phyloP scores from a whole-genome alignment of 768 basidiomycete species.

The Amanita inopinata region DNA sequence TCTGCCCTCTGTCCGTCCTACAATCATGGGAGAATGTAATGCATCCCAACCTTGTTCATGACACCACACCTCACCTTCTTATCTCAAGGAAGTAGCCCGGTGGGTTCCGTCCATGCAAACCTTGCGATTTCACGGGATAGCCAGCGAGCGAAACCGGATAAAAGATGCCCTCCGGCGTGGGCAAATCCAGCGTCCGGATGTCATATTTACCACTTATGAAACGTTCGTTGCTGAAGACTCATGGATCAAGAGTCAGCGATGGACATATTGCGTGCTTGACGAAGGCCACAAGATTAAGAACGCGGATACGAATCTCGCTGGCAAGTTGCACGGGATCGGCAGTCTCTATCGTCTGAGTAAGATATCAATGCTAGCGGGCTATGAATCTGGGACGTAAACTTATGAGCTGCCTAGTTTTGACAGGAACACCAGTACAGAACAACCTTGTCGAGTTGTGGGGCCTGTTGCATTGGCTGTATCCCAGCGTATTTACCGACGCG shows the following conservation, averaged over 20 bases:
- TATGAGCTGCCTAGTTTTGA: conserved; percentile 58
- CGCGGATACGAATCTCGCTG: conserved; percentile 40
- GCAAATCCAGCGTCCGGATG: conserved; percentile 29
- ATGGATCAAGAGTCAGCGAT: conserved; percentile 54
- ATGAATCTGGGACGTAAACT: neutral
- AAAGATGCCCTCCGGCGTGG: conserved; percentile 30
- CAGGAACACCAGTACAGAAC: conserved; percentile 69
- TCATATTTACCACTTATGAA: conserved; percentile 67
- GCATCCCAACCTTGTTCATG: neutral
- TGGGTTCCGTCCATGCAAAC: conserved; percentile 44
- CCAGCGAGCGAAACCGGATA: conserved; percentile 43
- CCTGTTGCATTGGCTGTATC: conserved; percentile 47
- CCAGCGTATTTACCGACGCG: conserved; percentile 37
- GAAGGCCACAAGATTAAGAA: conserved; percentile 73
- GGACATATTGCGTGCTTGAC: conserved; percentile 51
- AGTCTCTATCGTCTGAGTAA: conserved; percentile 48
- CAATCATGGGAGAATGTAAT: conserved; percentile 46
- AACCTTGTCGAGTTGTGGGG: conserved; percentile 50
- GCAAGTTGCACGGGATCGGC: conserved; percentile 45
- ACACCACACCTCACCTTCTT: neutral
- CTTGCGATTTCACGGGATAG: conserved; percentile 54
- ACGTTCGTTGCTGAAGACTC: conserved; percentile 42
- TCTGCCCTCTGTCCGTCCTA: conserved; percentile 64
- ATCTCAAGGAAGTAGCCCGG: conserved; percentile 35
- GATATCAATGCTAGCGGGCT: neutral